Base-by-base conservation (phyloP, 176 grass and related monocot species). In the Hyparrhenia diplandra region DNA sequence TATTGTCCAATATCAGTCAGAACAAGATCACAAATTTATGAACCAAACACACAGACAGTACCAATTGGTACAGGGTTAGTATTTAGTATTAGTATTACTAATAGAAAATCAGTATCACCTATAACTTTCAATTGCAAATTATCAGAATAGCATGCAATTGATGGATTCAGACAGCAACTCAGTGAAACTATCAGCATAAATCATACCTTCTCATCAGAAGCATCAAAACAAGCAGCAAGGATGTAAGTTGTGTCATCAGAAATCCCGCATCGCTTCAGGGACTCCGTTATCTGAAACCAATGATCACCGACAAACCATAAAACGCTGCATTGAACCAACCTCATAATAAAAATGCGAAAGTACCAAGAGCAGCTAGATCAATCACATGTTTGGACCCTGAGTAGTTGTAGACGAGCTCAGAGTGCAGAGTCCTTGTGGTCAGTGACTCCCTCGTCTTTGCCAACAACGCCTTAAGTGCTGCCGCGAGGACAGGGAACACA, bases 381-480 rank as follows among this genome's bases (percentile, higher is more conserved):
- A 80, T 68, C 83, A 99, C 96, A 91, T 99, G 97, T 73, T 99
- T 96, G 36, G 93, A 99, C 0, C 92, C 90, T 0, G 97, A 90
- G 86, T 88, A 95, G 70, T 93, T 93, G 81, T 93, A 99, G 79
- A 95, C 91, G 69, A 99, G 89, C 73, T 99, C 97, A 9, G 93
- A 99, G 83, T 99, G 97, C 78, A 95, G 81, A 67, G 90, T 98
- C 20, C 88, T 86, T 31, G 96, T 95, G 43, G 82, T 95, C 29
- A 98, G 82, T 8, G 92, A 83, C 60, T 90, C 96, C 82, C 96
- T 99, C 37, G 87, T 78, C 80, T 83, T 91, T 13, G 88, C 84
- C 55, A 99, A 36, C 27, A 95, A 76, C 21, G 88, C 92, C 82
- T 95, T 95, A 52, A 93, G 90, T 11, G 92, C 92, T 40, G 96